Conservation (phyloP, 352 stramenopile species). For the Globisporangium nodosum region DNA sequence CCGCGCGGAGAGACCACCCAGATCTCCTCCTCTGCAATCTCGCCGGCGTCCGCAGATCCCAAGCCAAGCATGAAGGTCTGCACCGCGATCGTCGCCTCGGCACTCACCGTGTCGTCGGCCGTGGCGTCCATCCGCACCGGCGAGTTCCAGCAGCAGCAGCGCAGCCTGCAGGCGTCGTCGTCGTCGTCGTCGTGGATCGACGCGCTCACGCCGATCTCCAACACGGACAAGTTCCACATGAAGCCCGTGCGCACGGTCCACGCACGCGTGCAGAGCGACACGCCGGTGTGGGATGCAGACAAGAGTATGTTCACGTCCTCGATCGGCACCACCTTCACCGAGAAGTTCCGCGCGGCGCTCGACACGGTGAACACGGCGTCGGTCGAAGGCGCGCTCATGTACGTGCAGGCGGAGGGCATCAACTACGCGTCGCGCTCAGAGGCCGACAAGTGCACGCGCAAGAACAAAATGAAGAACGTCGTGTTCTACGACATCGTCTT, state of each 20-base stretch:
- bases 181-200: slow-evolving; percentile 13
- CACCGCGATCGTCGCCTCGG: slow-evolving; percentile 2
- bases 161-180: neutral
- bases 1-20: too few species aligned
- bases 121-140: neutral
- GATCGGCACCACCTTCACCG: slow-evolving; percentile 4
- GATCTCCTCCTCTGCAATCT: neutral
- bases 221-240: slow-evolving; percentile 48
- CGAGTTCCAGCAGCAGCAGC: neutral
- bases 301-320: slow-evolving; percentile 12
- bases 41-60: neutral
- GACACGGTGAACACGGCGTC: slow-evolving; percentile 36
- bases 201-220: slow-evolving; percentile 24
- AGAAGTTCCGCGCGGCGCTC: slow-evolving; percentile 27
- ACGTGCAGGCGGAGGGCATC: slow-evolving; percentile 47
- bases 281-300: slow-evolving; percentile 43
- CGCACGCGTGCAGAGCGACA: slow-evolving; percentile 54
- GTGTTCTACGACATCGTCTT: slow-evolving; percentile 82
- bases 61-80: slow-evolving; percentile 7
- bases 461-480: slow-evolving; percentile 78
- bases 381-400: slow-evolving; percentile 43
- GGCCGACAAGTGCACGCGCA: slow-evolving; percentile 29
- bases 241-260: slow-evolving; percentile 48
- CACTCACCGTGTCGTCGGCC: neutral
- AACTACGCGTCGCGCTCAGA: slow-evolving; percentile 27